Evolutionary conservation across 176 grass and related monocot genomes (phyloP), one percentile per base, ranked within the genome.

Genomic region (Elymus sibiricus): DNA sequence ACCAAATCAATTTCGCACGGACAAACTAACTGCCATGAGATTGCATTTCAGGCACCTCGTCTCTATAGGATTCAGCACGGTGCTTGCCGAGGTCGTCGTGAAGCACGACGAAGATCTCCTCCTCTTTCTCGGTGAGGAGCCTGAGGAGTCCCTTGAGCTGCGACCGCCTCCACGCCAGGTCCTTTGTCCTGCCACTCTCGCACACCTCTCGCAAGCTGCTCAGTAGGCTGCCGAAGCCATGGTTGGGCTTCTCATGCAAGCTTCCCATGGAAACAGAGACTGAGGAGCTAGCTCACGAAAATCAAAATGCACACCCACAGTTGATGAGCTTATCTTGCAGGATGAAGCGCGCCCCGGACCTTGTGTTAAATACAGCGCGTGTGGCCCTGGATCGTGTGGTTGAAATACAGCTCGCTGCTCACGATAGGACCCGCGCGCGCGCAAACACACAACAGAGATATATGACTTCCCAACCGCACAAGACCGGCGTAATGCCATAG

Each of bases 31-130:
- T 19, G 53, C 79, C 17, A 22, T 11, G 19, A 77, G 27, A 56
- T 76, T 46, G 1, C 16, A 1, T 0, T 6, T 1, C 64, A 37
- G 0, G 66, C 22, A 93, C 92, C 88, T 97, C 94, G 42, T 94
- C 88, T 65, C 88, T 56, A 83, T 84, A 97, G 58, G 94, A 61
- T 76, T 97, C 94, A 49, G 11, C 84, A 1, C 76, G 83, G 88
- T 84, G 88, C 72, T 97, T 97, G 79, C 90, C 76, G 12, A 97
- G 87, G 77, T 97, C 94, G 7, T 88, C 53, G 6, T 79, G 77
- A 40, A 97, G 94, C 27, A 16, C 92, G 77, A 60, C 65, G 63
- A 88, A 92, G 44, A 94, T 89, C 21, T 72, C 90, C 42, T 92
- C 86, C 67, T 97, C 94, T 49, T 86, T 34, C 65, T 97, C 92